Evolutionary conservation across 2,329 filamentous ascomycete genomes (phyloP), one percentile per base, ranked within the genome.

Genomic region (Sporothrix variecibatus): DNA sequence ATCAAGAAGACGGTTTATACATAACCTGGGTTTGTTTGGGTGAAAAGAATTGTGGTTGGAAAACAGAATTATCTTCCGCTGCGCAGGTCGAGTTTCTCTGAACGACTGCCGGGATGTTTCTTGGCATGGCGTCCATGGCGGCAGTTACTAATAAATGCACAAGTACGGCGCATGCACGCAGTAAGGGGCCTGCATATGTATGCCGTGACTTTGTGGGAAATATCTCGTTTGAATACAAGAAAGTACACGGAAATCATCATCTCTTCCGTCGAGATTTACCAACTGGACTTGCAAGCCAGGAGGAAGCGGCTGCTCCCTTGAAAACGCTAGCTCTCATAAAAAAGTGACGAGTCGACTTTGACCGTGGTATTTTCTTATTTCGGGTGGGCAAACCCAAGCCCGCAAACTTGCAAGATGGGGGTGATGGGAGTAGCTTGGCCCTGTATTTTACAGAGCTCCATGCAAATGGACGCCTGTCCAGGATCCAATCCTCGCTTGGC

Each of bases 301-400:
- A 12, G 17, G 26, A 1, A 5, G 6, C 26, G 23, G 23, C 28
- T 60, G 26, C 23, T 43, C 49, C 49, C 49, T 53, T 53, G 7
- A 11, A 56, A 56, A 26, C n/a, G 23, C 8, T 12, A 26, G n/a
- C 23, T 26, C n/a, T 56, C 15, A 11, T 9, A 17, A 65, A 51
- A 49, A 68, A 34, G 43, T 68, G 65, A 68, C 65, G 8, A 51
- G 65, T 68, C 65, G 8, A 51, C 2, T 68, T 68, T 34, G 26
- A 34, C 8, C 7, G n/a, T 31, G 15, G 20, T 31, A 20, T 28
- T 31, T 31, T 9, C 12, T 15, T 49, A 40, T 68, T 51, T 68
- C 6, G 65, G 43, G 26, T 15, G 58, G 26, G 12, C 5, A 34
- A 34, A 34, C 34, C 34, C 34, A 34, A 8, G 34, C 34, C 8